Percentiles rank a stretch among this genome's conserved stretches.
These are phyloP conservation scores for Sechiopsis laciniata DNA, from an alignment of 306 rosid species.

Conservation along the genomic window DNA sequence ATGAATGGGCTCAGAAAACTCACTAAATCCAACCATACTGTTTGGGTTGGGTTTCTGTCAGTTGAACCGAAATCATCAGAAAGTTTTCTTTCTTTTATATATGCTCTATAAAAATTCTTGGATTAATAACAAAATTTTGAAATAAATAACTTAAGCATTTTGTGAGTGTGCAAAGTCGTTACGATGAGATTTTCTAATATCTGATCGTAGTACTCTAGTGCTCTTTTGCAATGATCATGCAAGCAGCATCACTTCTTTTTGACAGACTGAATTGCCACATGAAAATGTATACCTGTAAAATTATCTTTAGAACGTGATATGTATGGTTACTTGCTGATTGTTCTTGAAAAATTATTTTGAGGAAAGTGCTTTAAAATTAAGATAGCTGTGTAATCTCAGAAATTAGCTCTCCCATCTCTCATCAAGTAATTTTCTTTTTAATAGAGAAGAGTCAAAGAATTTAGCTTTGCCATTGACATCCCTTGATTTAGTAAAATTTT, in stretches of 20 bases:
- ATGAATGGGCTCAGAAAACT: background rate
- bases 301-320: background rate
- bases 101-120: background rate
- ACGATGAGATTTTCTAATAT: background rate
- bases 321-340: background rate
- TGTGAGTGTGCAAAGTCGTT: background rate
- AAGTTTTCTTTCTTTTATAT: background rate
- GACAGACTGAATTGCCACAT: background rate
- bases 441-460: conserved; percentile 10
- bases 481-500: background rate
- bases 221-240: background rate
- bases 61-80: background rate
- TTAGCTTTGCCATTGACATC: background rate
- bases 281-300: background rate
- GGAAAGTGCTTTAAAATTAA: conserved; percentile 1
- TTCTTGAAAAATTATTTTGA: background rate
- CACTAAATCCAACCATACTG: background rate
- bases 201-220: background rate
- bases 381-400: background rate
- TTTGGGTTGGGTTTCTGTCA: background rate
- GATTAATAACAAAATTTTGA: conserved; percentile 2
- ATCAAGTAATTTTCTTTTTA: background rate
- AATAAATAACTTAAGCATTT: background rate
- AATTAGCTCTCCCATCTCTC: background rate
- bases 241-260: background rate